A percentile compares a stretch with the other conserved stretches of the same genome.
phyloP scores from a whole-genome alignment of 495 filamentous ascomycete species.

The Neurospora sp. region DNA sequence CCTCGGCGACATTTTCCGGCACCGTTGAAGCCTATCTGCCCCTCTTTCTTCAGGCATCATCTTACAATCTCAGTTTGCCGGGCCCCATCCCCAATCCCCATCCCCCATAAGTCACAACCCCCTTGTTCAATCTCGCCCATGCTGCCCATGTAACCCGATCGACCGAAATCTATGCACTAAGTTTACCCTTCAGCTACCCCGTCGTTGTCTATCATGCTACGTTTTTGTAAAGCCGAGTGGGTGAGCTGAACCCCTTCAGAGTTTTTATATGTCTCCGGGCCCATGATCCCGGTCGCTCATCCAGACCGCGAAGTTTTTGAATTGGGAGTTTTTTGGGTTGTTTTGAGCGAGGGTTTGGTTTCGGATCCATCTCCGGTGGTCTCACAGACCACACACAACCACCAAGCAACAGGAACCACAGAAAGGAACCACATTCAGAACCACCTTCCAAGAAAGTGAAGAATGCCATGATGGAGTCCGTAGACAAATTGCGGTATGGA shows the following conservation, averaged over 20 bases:
- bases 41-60: background rate
- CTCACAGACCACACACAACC: background rate
- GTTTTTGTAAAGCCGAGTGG: background rate
- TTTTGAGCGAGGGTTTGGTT: background rate
- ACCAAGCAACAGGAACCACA: background rate
- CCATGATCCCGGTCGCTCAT: background rate
- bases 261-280: background rate
- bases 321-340: background rate
- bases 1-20: background rate
- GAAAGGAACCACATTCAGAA: background rate
- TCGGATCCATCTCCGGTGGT: background rate
- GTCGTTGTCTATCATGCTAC: background rate
- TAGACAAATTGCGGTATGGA: background rate
- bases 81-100: background rate
- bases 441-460: background rate
- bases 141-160: background rate
- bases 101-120: background rate
- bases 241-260: background rate
- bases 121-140: background rate
- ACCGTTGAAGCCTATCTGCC: background rate
- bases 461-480: background rate
- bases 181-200: background rate
- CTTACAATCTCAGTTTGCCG: background rate
- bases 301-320: background rate
- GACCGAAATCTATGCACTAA: background rate